Percentiles rank a stretch among this genome's conserved stretches.
Conservation (phyloP, 2,329 filamentous ascomycete genomes). For the Hymenoscyphus salicellus region DNA sequence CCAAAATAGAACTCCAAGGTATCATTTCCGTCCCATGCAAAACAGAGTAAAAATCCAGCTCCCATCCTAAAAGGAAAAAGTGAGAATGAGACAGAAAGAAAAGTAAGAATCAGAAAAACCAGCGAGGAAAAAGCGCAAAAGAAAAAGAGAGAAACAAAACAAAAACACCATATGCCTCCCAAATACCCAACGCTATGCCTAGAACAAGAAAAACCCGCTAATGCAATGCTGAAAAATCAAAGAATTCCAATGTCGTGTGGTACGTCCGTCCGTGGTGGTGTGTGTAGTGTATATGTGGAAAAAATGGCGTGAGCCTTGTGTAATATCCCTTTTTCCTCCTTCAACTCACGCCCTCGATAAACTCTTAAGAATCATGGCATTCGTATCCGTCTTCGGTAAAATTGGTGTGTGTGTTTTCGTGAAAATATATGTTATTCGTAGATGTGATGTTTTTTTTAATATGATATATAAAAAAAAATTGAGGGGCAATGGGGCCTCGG, state of each 20-base stretch:
- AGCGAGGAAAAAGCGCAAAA: background rate
- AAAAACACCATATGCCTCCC: conserved; percentile 21
- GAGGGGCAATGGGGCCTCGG: conserved; percentile 4
- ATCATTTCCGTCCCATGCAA: conserved; percentile 35
- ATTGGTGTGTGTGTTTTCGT: conserved; percentile 10
- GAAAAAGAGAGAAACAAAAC: conserved; percentile 19
- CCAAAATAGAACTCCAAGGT: conserved; percentile 33
- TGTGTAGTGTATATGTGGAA: conserved; percentile 8
- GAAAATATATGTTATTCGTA: conserved; percentile 8
- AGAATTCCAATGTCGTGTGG: conserved; percentile 18
- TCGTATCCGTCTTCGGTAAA: conserved; percentile 22
- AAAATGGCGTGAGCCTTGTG: conserved; percentile 16
- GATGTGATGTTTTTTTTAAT: conserved; percentile 7
- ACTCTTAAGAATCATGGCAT: conserved; percentile 33
- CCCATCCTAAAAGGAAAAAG: conserved; percentile 12
- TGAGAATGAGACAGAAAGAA: conserved; percentile 14
- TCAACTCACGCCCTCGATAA: conserved; percentile 34
- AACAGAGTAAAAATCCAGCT: background rate
- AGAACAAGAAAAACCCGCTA: conserved; percentile 22
- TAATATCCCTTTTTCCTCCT: conserved; percentile 17
- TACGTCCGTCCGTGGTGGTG: conserved; percentile 19
- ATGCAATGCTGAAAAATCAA: conserved; percentile 28
- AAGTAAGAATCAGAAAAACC: background rate
- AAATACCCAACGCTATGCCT: conserved; percentile 31
- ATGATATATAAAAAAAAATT: conserved; percentile 8